Conservation (phyloP, 768 basidiomycete species). For the Dacryopinax primogenitus region DNA sequence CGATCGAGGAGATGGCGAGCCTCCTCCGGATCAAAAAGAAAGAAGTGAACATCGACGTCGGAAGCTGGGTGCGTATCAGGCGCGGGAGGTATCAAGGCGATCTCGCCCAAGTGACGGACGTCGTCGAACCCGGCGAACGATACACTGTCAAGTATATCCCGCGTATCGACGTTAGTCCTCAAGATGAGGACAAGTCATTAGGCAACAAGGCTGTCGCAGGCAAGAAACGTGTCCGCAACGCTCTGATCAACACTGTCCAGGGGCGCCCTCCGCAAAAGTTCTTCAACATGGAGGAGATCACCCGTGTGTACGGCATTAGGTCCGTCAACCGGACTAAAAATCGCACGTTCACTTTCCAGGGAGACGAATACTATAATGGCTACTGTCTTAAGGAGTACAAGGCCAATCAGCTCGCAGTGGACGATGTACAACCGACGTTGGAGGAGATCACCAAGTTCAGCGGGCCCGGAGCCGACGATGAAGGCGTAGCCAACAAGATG, state of each 20-base stretch:
- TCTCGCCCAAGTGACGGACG: constrained; percentile 87
- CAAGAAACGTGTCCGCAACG: constrained; percentile 65
- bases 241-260: constrained; percentile 35
- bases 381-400: constrained; percentile 96
- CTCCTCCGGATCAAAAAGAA: constrained; percentile 92
- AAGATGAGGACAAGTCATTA: constrained; percentile 44
- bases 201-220: constrained; percentile 38
- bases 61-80: constrained; percentile 90
- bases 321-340: constrained; percentile 56
- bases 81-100: constrained; percentile 91
- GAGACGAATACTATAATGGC: constrained; percentile 87
- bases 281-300: constrained; percentile 87
- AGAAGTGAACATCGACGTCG: constrained; percentile 66
- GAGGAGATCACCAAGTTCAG: constrained; percentile 93
- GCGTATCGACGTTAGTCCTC: constrained; percentile 91
- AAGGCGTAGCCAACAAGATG: constrained; percentile 48
- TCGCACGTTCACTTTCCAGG: constrained; percentile 68
- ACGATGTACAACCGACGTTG: constrained; percentile 87
- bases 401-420: constrained; percentile 57
- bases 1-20: constrained; percentile 96
- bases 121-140: constrained; percentile 86
- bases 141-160: constrained; percentile 89
- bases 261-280: constrained; percentile 81
- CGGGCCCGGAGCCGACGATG: constrained; percentile 47
- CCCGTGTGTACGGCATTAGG: constrained; percentile 71